Percentiles rank a stretch among this genome's conserved stretches.
phyloP scores from a whole-genome alignment of 2,329 filamentous ascomycete genomes.

The Cladosporium sp. region DNA sequence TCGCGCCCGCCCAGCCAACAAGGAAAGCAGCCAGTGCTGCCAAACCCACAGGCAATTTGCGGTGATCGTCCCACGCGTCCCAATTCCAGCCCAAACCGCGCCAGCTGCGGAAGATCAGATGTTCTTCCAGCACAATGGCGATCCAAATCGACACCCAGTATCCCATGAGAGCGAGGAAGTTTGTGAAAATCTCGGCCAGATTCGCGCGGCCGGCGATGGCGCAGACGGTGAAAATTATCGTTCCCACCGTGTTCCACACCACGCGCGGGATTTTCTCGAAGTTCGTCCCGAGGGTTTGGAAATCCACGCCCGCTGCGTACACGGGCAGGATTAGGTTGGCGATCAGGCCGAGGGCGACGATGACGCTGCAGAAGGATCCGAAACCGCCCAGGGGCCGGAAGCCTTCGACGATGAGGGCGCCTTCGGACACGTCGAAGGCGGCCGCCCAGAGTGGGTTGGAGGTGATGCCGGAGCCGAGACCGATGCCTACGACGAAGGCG shows the following conservation, averaged over 20 bases:
- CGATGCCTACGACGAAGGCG: conserved; percentile 58
- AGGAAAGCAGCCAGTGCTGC: conserved; percentile 60
- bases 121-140: conserved; percentile 58
- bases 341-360: conserved; percentile 61
- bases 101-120: conserved; percentile 55
- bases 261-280: conserved; percentile 57
- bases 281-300: conserved; percentile 60
- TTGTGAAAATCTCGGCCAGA: conserved; percentile 62
- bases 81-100: conserved; percentile 52
- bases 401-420: conserved; percentile 61
- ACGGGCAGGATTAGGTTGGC: conserved; percentile 63
- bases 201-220: conserved; percentile 59
- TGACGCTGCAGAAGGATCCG: conserved; percentile 62
- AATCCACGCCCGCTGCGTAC: conserved; percentile 63
- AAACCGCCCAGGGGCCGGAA: conserved; percentile 58
- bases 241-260: conserved; percentile 60
- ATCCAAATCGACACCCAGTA: conserved; percentile 67
- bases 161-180: conserved; percentile 67
- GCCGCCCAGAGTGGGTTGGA: conserved; percentile 50
- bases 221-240: conserved; percentile 61
- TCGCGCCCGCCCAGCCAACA: conserved; percentile 61
- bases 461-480: conserved; percentile 56
- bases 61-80: conserved; percentile 56
- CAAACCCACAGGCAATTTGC: conserved; percentile 58
- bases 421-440: conserved; percentile 57